Evolutionary conservation across 257 asterid genomes (phyloP), one percentile per base, ranked within the genome.

Genomic region (Plantago ovata): DNA sequence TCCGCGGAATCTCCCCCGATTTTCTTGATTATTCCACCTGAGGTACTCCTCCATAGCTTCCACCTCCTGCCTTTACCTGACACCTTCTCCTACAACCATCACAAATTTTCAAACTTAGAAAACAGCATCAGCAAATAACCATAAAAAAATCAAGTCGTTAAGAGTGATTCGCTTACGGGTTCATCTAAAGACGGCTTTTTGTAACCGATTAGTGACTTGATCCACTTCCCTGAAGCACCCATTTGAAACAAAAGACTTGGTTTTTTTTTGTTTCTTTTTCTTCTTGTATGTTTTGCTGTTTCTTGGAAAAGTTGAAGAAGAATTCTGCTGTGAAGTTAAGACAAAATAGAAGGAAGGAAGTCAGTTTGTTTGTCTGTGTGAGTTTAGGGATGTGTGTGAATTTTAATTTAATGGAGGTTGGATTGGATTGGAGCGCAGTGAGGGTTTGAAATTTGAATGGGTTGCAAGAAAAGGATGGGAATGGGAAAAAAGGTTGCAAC

Each of bases 161-260:
- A 22, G 1, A 3, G 9, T 62, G 54, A n/a, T 41, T 10, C 38
- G 62, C 84, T 72, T 64, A 84, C 94, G 9, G 71, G 67, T 63
- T 84, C 86, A 39, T 69, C 75, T 0, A 61, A 47, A 32, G 81
- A 76, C 11, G 75, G 61, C 75, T 82, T 87, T 69, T 70, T 81
- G 6, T 77, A 80, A 12, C 78, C 72, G 51, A 90, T 79, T 22
- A 90, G 60, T n/a, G 98, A 84, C 66, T 81, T 84, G 43, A 90
- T 84, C 98, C 98, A 90, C 52, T 81, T 90, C 47, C 86, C 94
- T 1, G 97, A 81, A 75, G 73, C 88, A 66, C 98, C 95, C 98
- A 90, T 90, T 69, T 56, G 39, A 14, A 42, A 23, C n/a, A 44
- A 56, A 60, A 69, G 32, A 24, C 32, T 24, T 24, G 32, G 32